These are phyloP conservation scores for Chaetothyriales sp. DNA, from an alignment of 2,329 filamentous ascomycete genomes.

Conservation along the genomic window DNA sequence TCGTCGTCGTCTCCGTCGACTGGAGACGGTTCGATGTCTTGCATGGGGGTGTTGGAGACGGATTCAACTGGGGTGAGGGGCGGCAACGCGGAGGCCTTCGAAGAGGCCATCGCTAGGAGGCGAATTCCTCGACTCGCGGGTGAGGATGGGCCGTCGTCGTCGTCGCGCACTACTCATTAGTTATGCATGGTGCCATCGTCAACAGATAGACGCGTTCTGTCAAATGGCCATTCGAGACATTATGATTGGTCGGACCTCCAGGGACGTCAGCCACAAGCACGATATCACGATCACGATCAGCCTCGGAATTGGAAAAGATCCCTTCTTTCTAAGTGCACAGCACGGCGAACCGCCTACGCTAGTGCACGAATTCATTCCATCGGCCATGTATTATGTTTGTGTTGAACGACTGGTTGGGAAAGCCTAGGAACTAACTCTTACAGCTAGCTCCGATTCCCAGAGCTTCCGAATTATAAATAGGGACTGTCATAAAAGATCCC, in stretches of 20 bases:
- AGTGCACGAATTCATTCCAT: too few relatives aligned
- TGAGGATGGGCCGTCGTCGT: neutral
- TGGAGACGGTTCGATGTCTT: slow-evolving; percentile 69
- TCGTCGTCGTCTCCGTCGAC: slow-evolving; percentile 43
- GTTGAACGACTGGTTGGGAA: too few relatives aligned
- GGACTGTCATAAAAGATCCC: neutral
- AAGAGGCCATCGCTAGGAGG: neutral
- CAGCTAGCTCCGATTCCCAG: too few relatives aligned
- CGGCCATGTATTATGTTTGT: too few relatives aligned
- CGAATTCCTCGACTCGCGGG: neutral
- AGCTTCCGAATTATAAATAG: too few relatives aligned
- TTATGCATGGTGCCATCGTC: neutral
- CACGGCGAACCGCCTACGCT: too few relatives aligned
- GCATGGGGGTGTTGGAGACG: slow-evolving; percentile 49
- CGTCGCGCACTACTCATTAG: neutral
- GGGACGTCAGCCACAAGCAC: too few relatives aligned
- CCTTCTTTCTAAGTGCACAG: too few relatives aligned
- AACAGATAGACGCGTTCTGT: neutral
- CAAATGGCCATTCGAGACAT: neutral
- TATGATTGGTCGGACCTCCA: neutral
- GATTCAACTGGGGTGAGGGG: slow-evolving; percentile 1
- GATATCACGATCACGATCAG: too few relatives aligned
- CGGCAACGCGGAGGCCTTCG: neutral
- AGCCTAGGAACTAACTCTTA: too few relatives aligned
- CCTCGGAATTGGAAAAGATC: too few relatives aligned